phyloP scores from a whole-genome alignment of 2,329 filamentous ascomycete genomes.

The Dactylonectria macrodidyma region DNA sequence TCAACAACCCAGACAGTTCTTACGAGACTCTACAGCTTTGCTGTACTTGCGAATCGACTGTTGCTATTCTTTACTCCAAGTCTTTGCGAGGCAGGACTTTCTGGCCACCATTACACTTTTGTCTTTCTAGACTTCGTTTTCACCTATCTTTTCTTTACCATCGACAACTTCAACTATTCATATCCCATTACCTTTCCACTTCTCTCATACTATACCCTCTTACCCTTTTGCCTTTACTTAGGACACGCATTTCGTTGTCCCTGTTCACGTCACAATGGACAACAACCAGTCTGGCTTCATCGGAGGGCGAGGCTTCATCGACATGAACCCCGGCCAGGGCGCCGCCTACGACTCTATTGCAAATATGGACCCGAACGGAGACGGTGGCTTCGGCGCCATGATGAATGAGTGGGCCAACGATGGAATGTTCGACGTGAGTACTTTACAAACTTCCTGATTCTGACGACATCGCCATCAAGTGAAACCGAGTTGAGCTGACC shows the following conservation, averaged over 20 bases:
- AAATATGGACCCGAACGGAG: background rate
- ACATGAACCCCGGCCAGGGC: background rate
- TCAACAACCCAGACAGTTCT: background rate
- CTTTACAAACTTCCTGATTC: background rate
- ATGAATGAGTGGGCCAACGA: background rate
- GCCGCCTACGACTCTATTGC: background rate
- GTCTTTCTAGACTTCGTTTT: constrained; percentile 4
- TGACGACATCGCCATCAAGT: background rate
- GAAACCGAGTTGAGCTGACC: background rate
- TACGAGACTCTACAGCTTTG: background rate
- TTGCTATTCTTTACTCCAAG: background rate
- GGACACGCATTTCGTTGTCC: background rate
- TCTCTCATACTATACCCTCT: background rate
- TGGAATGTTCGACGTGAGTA: background rate
- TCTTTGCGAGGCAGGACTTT: constrained; percentile 2
- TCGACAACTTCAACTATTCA: background rate
- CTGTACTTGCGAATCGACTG: background rate
- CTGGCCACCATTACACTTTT: background rate
- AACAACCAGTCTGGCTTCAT: background rate
- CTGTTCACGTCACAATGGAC: background rate
- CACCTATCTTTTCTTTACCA: background rate
- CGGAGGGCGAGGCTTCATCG: background rate
- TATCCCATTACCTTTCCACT: background rate
- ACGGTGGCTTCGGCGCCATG: background rate
- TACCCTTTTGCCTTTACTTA: background rate